Percentiles rank a stretch among this genome's conserved stretches.
phyloP scores from a whole-genome alignment of 2,329 filamentous ascomycete genomes.

The Biscogniauxia marginata region DNA sequence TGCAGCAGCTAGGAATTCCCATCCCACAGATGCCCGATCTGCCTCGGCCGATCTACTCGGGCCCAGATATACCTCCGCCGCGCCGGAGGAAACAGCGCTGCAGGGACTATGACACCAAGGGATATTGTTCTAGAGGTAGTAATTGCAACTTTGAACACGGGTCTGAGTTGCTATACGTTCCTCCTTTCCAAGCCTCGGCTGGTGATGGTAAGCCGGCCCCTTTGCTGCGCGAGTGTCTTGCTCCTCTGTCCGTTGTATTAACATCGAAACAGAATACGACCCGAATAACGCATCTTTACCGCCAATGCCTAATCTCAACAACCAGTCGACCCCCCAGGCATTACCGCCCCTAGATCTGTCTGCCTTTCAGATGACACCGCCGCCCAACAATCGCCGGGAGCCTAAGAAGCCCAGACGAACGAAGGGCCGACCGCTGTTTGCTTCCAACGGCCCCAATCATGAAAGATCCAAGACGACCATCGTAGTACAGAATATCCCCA shows the following conservation, averaged over 20 bases:
- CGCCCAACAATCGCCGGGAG: constrained; percentile 29
- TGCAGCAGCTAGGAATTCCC: constrained; percentile 56
- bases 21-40: constrained; percentile 42
- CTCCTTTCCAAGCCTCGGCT: constrained; percentile 30
- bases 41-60: constrained; percentile 33
- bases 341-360: constrained; percentile 18
- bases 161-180: constrained; percentile 45
- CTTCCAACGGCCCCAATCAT: constrained; percentile 59
- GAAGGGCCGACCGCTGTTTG: constrained; percentile 57
- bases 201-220: constrained; percentile 33
- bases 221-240: neutral
- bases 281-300: constrained; percentile 48
- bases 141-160: constrained; percentile 70
- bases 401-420: constrained; percentile 37
- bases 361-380: constrained; percentile 15
- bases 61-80: constrained; percentile 16
- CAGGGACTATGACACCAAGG: constrained; percentile 69
- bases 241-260: constrained; percentile 4
- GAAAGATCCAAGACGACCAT: constrained; percentile 66
- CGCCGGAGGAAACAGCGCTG: constrained; percentile 52
- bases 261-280: constrained; percentile 51
- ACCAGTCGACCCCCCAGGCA: constrained; percentile 9
- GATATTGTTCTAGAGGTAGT: constrained; percentile 66
- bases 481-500: constrained; percentile 76
- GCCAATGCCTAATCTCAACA: constrained; percentile 14